Evolutionary conservation across 805 yeast species (phyloP).

Genomic region (Wickerhamomyces sydowiorum): DNA sequence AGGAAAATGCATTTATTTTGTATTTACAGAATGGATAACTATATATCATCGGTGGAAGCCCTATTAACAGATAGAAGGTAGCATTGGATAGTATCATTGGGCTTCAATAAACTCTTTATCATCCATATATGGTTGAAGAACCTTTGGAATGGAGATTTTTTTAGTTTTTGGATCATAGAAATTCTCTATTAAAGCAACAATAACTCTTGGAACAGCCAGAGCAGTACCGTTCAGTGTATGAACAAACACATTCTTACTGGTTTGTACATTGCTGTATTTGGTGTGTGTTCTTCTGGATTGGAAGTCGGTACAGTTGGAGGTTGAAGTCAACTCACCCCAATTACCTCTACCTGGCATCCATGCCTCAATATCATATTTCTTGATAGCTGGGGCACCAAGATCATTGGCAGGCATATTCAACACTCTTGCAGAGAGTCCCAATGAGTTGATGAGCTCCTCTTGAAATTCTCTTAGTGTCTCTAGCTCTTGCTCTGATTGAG

Average conservation of each 20-base stretch:
- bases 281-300: conserved; percentile 83
- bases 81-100: conserved; percentile 1
- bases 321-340: conserved; percentile 91
- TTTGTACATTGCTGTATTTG: conserved; percentile 34
- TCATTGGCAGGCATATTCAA: conserved; percentile 87
- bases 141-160: conserved; percentile 59
- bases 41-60: too few species aligned
- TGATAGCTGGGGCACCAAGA: conserved; percentile 88
- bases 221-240: conserved; percentile 95
- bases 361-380: conserved; percentile 90
- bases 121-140: conserved; percentile 68
- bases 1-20: too few species aligned
- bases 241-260: conserved; percentile 40
- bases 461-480: conserved; percentile 63
- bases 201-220: conserved; percentile 88
- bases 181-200: conserved; percentile 87
- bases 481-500: conserved; percentile 43
- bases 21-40: too few species aligned
- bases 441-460: conserved; percentile 48
- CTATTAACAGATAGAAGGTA: neutral
- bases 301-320: conserved; percentile 89
- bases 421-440: conserved; percentile 79
- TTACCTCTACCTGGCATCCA: conserved; percentile 96
- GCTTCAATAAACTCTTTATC: conserved; percentile 29
- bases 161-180: conserved; percentile 56